phyloP scores from a whole-genome alignment of 78 protist genomes.

The Carpediemonas membranifera region DNA sequence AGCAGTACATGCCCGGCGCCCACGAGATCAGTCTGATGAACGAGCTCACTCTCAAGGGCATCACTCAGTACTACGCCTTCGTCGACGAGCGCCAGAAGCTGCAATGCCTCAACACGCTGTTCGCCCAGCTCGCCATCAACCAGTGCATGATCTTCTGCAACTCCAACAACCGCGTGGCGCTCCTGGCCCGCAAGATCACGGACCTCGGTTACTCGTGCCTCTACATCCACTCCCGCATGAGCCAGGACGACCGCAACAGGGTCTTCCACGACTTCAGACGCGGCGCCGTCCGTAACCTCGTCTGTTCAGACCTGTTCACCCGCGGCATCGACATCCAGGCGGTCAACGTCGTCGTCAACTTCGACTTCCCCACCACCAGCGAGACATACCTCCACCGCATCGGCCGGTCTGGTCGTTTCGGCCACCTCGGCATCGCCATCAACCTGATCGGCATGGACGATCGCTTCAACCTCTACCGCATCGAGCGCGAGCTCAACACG shows the following conservation, averaged over 20 bases:
- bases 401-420: constrained; percentile 95
- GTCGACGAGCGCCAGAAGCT: constrained; percentile 93
- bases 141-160: constrained; percentile 97
- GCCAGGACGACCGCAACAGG: constrained; percentile 82
- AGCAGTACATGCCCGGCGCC: constrained; percentile 42
- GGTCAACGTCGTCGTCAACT: constrained; percentile 97
- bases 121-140: constrained; percentile 78
- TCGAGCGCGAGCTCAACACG: background rate
- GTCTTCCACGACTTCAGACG: constrained; percentile 93
- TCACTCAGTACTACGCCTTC: constrained; percentile 80
- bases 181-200: constrained; percentile 80
- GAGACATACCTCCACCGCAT: constrained; percentile 96
- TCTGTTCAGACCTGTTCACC: constrained; percentile 86
- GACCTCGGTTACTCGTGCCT: constrained; percentile 70
- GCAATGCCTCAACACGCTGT: constrained; percentile 87
- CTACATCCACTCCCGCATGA: constrained; percentile 71
- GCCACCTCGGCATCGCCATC: constrained; percentile 94
- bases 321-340: constrained; percentile 93
- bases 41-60: constrained; percentile 90
- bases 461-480: constrained; percentile 10
- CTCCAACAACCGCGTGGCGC: constrained; percentile 84
- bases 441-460: constrained; percentile 91
- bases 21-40: constrained; percentile 90
- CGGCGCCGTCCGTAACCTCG: constrained; percentile 89
- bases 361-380: constrained; percentile 83